phyloP scores from a whole-genome alignment of 2,329 filamentous ascomycete species.

The Cercospora zeae-maydis region DNA sequence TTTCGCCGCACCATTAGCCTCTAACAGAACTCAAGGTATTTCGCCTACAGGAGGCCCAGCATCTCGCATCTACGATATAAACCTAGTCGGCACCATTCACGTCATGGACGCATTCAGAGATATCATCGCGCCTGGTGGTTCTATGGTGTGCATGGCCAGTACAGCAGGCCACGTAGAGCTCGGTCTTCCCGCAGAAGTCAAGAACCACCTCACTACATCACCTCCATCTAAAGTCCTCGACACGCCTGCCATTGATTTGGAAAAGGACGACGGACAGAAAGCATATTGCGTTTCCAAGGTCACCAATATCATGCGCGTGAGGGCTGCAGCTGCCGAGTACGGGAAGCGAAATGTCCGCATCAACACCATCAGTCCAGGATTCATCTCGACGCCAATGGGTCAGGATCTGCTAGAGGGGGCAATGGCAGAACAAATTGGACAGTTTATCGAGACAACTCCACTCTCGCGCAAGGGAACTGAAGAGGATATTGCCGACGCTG shows the following conservation, averaged over 20 bases:
- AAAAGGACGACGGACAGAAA: not conserved
- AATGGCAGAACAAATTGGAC: slow-evolving; percentile 29
- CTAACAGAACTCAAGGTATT: not conserved
- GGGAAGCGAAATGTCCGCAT: slow-evolving; percentile 6
- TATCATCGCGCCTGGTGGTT: not conserved
- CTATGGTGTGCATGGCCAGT: slow-evolving; percentile 3
- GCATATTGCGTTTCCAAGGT: slow-evolving; percentile 13
- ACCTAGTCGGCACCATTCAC: slow-evolving; percentile 8
- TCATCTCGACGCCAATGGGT: slow-evolving; percentile 9
- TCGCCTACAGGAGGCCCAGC: not conserved
- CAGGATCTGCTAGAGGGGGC: not conserved
- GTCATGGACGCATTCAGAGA: slow-evolving; percentile 12
- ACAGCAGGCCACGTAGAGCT: not conserved
- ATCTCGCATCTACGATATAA: slow-evolving; percentile 1
- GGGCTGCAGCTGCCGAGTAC: not conserved
- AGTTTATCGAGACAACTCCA: slow-evolving; percentile 43
- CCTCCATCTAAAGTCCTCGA: not conserved
- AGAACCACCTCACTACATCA: not conserved
- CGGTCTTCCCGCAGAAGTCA: not conserved
- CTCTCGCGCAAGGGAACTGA: slow-evolving; percentile 48
- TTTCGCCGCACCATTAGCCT: not conserved
- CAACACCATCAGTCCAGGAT: slow-evolving; percentile 10
- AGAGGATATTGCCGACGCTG: slow-evolving; percentile 42
- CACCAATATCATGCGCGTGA: slow-evolving; percentile 8
- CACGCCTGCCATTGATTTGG: not conserved